Conservation (phyloP, 139 green algal genomes). For the Chlamydomonas sphaeroides region DNA sequence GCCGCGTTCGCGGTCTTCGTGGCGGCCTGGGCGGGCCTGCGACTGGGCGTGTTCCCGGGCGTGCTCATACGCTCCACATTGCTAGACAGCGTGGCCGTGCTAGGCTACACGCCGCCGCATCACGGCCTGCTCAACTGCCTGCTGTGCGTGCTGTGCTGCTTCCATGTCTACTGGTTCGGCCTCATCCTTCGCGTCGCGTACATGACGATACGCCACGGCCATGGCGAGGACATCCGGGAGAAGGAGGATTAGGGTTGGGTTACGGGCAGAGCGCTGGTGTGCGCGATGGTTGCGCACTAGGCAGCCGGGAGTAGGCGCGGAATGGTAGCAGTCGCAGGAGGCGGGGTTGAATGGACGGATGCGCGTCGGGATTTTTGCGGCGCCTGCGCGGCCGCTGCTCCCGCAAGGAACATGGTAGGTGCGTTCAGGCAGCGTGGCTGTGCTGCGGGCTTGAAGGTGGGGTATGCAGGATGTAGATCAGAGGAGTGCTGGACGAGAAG, state of each 20-base stretch:
- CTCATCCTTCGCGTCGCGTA: conserved; percentile 71
- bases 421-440: too few relatives aligned
- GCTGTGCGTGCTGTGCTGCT: conserved; percentile 64
- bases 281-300: too few relatives aligned
- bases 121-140: conserved; percentile 63
- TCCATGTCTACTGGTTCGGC: conserved; percentile 86
- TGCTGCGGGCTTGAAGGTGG: too few relatives aligned
- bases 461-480: too few relatives aligned
- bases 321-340: too few relatives aligned
- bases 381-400: too few relatives aligned
- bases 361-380: too few relatives aligned
- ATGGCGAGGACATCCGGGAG: conserved; percentile 64
- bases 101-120: conserved; percentile 49
- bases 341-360: too few relatives aligned
- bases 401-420: too few relatives aligned
- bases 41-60: conserved; percentile 66
- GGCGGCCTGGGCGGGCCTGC: conserved; percentile 64
- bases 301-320: too few relatives aligned
- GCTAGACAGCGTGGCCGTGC: conserved; percentile 41
- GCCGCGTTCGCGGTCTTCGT: conserved; percentile 68
- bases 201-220: conserved; percentile 46
- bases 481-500: too few relatives aligned
- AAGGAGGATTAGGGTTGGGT: conserved; percentile 42
- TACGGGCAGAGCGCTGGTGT: not conserved
- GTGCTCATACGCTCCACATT: conserved; percentile 66